A percentile compares a stretch with the other conserved stretches of the same genome.
These are phyloP conservation scores for Tetrahymena malaccensis DNA, from an alignment of 73 alveolate genomes.

Conservation along the genomic window DNA sequence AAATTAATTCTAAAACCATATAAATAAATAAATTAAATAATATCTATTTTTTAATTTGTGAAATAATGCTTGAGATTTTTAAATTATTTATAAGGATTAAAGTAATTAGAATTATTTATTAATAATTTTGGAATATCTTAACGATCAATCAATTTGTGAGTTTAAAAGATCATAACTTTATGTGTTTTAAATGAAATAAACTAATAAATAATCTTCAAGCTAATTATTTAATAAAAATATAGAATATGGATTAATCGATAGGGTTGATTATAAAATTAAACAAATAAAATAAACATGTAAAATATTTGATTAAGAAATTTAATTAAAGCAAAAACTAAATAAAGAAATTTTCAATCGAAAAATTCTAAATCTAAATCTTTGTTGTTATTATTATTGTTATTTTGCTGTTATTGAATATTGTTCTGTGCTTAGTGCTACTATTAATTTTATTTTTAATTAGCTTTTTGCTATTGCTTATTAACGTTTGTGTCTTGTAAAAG, in stretches of 20 bases:
- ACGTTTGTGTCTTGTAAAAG: not conserved
- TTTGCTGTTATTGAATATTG: not conserved
- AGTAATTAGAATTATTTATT: too few relatives aligned
- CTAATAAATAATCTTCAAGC: too few relatives aligned
- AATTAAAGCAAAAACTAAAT: not conserved
- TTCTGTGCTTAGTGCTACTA: not conserved
- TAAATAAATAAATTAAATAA: too few relatives aligned
- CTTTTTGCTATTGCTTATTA: not conserved
- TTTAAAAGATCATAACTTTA: too few relatives aligned
- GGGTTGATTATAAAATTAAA: not conserved
- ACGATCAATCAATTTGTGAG: too few relatives aligned
- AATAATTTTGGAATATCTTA: too few relatives aligned
- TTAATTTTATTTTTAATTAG: not conserved
- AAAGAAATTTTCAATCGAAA: not conserved
- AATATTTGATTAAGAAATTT: not conserved
- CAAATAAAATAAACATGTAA: not conserved
- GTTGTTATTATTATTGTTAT: not conserved
- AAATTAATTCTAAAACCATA: too few relatives aligned
- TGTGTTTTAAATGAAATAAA: too few relatives aligned
- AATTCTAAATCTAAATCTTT: not conserved
- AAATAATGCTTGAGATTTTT: too few relatives aligned
- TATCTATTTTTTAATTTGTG: too few relatives aligned
- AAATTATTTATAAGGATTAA: too few relatives aligned
- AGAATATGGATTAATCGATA: not conserved
- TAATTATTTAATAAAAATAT: too few relatives aligned